Conservation (phyloP, 2,329 filamentous ascomycete species). For the Penicillium freii region DNA sequence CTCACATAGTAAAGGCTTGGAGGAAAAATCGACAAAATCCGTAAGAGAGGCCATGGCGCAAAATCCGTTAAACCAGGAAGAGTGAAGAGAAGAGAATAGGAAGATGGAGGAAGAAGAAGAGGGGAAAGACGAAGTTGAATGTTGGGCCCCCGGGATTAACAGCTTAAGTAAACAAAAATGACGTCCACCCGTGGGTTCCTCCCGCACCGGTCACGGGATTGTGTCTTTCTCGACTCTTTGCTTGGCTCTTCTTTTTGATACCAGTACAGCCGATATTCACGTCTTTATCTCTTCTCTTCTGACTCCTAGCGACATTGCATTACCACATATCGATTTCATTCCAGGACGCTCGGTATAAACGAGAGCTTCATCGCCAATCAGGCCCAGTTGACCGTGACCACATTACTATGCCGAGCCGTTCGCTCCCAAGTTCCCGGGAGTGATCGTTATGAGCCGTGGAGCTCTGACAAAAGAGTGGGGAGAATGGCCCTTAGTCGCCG, state of each 20-base stretch:
- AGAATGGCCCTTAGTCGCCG: constrained; percentile 49
- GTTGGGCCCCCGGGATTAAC: constrained; percentile 3
- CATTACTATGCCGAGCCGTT: constrained; percentile 17
- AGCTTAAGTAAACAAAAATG: constrained; percentile 31
- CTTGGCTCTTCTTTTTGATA: constrained; percentile 1
- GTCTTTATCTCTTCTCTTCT: background rate
- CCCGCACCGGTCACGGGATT: constrained; percentile 22
- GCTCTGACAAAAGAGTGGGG: constrained; percentile 46
- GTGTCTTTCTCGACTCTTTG: constrained; percentile 8
- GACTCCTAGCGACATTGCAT: background rate
- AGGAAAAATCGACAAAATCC: constrained; percentile 60
- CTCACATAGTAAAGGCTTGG: constrained; percentile 66
- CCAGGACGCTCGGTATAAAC: background rate
- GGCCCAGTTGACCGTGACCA: background rate
- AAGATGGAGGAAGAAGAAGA: constrained; percentile 8
- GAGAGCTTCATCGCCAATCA: constrained; percentile 1
- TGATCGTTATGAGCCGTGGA: constrained; percentile 36
- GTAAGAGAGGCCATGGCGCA: constrained; percentile 35
- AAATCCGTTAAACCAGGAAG: background rate
- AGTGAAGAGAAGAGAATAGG: constrained; percentile 7
- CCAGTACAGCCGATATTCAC: background rate
- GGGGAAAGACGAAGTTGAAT: constrained; percentile 10
- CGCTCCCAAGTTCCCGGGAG: constrained; percentile 17
- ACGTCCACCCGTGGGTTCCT: constrained; percentile 12
- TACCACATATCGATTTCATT: background rate